Base-by-base conservation (phyloP, 805 yeast genomes). In the Candida awuae region DNA sequence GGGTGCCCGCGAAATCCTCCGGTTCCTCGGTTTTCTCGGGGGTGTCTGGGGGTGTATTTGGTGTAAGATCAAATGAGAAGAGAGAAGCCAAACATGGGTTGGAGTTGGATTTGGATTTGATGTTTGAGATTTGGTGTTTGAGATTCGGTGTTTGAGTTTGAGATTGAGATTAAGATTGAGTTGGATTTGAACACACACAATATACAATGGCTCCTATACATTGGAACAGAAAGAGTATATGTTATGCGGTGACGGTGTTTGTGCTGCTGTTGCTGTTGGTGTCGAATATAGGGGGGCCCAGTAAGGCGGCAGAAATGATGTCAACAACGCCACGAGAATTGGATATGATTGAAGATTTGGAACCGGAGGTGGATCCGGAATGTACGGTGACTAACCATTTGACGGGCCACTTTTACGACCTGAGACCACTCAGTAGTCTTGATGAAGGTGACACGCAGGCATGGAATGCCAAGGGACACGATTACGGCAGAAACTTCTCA, bases 381-480 rank as follows among this genome's bases (percentile, higher is more conserved):
- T 71, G 76, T 42, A 64, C 75, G 4, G 66, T 62, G 3, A 52
- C 61, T 12, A 66, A 67, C 30, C 69, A 71, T 1, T 44, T 58
- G 13, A 66, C 68, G 2, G 62, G 64, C 29, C 75, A 71, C 12
- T 71, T 67, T 43, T 70, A 63, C 40, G 75, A 72, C 43, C 53
- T 71, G 19, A 44, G 69, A 2, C 60, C 67, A 2, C 54, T 71
- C 34, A 58, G 66, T 4, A 47, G 58, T 13, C 17, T 49, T 20
- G 54, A 57, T 25, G 61, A 58, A 19, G 58, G 60, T 10, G 43
- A 53, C 32, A 46, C 56, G 4, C 57, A 61, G 44, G 72, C 80
- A 18, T 84, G 88, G 85, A 59, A 67, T 29, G 77, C 88, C 3
- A 71, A 70, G 44, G 94, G 94, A 1, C 71, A 70, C 55, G 92